Base-by-base conservation (phyloP, 495 filamentous ascomycete species). In the Aeminium ludgeri region DNA sequence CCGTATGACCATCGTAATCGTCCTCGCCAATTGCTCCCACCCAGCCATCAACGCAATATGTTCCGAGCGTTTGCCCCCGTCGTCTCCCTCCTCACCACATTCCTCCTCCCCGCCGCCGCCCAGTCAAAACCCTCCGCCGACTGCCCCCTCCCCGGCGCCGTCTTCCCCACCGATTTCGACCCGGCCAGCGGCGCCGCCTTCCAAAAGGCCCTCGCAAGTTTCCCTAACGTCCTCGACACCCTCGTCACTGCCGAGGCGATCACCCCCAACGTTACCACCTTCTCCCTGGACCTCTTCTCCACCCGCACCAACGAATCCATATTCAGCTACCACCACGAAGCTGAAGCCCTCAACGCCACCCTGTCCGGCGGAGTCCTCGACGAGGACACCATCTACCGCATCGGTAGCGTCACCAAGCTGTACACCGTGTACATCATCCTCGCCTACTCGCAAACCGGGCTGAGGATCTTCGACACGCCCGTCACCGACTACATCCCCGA, bases 331-430 rank as follows among this genome's bases (percentile, higher is more conserved):
- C 36, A 39, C 32, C 30, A 34, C 27, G 34, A 17, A 10, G 44
- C 30, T 11, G 29, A 38, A n/a, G 34, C 13, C 13, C 28, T 41
- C 16, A 18, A 34, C 6, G 40, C 17, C 15, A 16, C 34, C 27
- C 30, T 43, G 2, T 17, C 40, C 6, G 13, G 34, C 11, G 46
- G 46, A 6, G 25, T 17, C 1, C 25, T 45, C 12, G 20, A 51
- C 17, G 43, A 51, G 15, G 39, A 48, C 4, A 48, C 50, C 12
- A 38, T 49, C 3, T 52, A 25, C 27, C 45, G 50, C 10, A 33
- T 52, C 29, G 50, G 45, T 10, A 52, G 50, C 41, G 41, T 52
- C 7, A 45, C 45, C 8, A 52, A 52, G 30, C 39, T 52, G 11
- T 38, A 45, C 41, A 49, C 50, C 10, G 41, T 39, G n/a, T 52